Percentiles rank a stretch among this genome's conserved stretches.
Conservation (phyloP, 371 early-diverging fungal species). For the Quaeritorhiza haematococci region DNA sequence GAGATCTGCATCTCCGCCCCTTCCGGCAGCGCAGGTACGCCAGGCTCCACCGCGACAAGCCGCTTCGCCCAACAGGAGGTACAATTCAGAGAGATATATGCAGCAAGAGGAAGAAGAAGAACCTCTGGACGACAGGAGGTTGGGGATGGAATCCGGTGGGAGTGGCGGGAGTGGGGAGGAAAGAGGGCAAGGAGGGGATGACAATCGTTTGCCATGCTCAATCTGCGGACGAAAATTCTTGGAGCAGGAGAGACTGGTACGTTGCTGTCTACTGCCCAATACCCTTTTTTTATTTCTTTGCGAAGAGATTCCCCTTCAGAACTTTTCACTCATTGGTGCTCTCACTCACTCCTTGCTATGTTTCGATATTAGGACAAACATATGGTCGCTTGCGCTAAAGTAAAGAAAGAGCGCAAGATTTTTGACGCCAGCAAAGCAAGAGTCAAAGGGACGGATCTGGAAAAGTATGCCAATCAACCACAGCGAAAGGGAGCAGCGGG, state of each 20-base stretch:
- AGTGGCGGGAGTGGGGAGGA: not conserved
- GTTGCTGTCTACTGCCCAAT: slow-evolving; percentile 1
- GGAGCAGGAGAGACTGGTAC: too few species aligned
- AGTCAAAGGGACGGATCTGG: slow-evolving; percentile 42
- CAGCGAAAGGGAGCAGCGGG: slow-evolving; percentile 6
- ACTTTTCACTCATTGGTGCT: not conserved
- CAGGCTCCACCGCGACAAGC: too few species aligned
- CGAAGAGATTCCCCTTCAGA: not conserved
- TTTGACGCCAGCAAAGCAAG: slow-evolving; percentile 37
- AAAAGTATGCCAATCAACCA: slow-evolving; percentile 40
- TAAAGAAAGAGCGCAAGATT: slow-evolving; percentile 30
- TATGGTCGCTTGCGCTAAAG: slow-evolving; percentile 30
- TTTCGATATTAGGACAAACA: slow-evolving; percentile 33
- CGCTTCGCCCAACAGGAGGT: too few species aligned
- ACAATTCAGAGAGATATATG: too few species aligned
- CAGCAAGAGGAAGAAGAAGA: too few species aligned
- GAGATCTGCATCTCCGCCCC: too few species aligned
- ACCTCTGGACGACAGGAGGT: too few species aligned
- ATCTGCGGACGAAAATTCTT: slow-evolving; percentile 6
- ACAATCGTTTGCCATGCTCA: not conserved
- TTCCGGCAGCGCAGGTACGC: too few species aligned
- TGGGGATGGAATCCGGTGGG: too few species aligned
- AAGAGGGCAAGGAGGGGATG: not conserved
- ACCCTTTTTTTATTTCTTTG: not conserved
- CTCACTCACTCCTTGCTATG: not conserved